phyloP scores from a whole-genome alignment of 352 stramenopile species.

The Phytophthora fragariaefolia region DNA sequence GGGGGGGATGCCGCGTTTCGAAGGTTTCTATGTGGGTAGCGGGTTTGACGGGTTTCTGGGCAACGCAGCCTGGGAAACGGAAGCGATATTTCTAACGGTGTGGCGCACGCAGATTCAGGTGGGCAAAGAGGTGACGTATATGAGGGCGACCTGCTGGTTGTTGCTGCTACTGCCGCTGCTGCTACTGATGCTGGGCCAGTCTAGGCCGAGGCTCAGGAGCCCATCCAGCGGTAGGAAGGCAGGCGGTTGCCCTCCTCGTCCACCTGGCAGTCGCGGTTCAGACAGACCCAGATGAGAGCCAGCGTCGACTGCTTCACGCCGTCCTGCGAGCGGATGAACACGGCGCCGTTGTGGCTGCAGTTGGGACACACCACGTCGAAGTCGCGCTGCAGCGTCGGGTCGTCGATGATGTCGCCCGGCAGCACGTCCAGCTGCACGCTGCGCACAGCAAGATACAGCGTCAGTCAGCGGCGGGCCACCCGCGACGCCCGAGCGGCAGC shows the following conservation, averaged over 20 bases:
- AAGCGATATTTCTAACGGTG: too few species aligned
- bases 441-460: conserved; percentile 9
- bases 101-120: background rate
- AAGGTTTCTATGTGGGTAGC: too few species aligned
- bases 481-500: background rate
- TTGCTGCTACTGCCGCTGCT: background rate
- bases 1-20: too few species aligned
- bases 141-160: conserved; percentile 2
- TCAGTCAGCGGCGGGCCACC: conserved; percentile 2
- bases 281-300: conserved; percentile 88
- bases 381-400: conserved; percentile 89
- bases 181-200: too few species aligned
- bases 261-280: conserved; percentile 88
- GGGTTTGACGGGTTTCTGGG: too few species aligned
- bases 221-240: conserved; percentile 89
- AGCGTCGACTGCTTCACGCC: conserved; percentile 89
- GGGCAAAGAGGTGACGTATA: background rate
- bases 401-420: conserved; percentile 86
- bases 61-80: too few species aligned
- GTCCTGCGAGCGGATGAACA: conserved; percentile 90
- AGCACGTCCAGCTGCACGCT: conserved; percentile 89
- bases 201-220: conserved; percentile 44
- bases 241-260: conserved; percentile 87
- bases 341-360: conserved; percentile 78
- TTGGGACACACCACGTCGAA: conserved; percentile 86